Evolutionary conservation across 139 green algal genomes (phyloP).

Genomic region (Mychonastes homosphaera): DNA sequence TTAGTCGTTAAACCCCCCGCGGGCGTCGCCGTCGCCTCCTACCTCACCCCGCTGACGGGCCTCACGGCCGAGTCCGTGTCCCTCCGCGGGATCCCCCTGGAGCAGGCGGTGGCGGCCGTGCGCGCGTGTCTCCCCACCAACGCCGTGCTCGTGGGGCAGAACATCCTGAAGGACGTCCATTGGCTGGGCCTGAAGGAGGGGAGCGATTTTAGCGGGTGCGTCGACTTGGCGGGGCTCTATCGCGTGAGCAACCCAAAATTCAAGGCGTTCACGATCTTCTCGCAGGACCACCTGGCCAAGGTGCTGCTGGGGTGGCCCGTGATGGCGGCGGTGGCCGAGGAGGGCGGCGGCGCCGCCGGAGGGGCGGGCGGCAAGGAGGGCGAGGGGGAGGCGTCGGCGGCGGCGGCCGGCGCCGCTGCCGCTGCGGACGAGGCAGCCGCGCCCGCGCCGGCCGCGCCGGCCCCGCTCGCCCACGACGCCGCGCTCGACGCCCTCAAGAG

Average conservation of each 20-base stretch:
- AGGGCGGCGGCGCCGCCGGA: too few relatives aligned
- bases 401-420: too few relatives aligned
- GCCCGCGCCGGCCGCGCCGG: too few relatives aligned
- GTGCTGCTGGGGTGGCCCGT: constrained; percentile 57
- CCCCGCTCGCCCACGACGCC: constrained; percentile 35
- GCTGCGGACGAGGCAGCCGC: too few relatives aligned
- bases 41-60: constrained; percentile 74
- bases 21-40: constrained; percentile 62
- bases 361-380: too few relatives aligned
- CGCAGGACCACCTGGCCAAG: constrained; percentile 68
- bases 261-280: constrained; percentile 44
- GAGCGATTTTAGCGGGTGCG: constrained; percentile 58
- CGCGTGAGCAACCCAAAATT: constrained; percentile 71
- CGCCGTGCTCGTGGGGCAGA: constrained; percentile 75
- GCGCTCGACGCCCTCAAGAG: constrained; percentile 69
- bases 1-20: neutral
- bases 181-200: constrained; percentile 78
- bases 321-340: too few relatives aligned
- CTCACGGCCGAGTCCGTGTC: constrained; percentile 46
- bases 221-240: constrained; percentile 74
- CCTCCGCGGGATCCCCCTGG: constrained; percentile 50
- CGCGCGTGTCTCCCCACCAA: constrained; percentile 35
- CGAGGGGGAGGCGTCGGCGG: too few relatives aligned
- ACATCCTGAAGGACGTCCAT: constrained; percentile 73
- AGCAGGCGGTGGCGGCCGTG: constrained; percentile 45